Percentiles rank a stretch among this genome's conserved stretches.
Conservation (phyloP, 1,284 basidiomycete genomes). For the Athelia psychrophila region DNA sequence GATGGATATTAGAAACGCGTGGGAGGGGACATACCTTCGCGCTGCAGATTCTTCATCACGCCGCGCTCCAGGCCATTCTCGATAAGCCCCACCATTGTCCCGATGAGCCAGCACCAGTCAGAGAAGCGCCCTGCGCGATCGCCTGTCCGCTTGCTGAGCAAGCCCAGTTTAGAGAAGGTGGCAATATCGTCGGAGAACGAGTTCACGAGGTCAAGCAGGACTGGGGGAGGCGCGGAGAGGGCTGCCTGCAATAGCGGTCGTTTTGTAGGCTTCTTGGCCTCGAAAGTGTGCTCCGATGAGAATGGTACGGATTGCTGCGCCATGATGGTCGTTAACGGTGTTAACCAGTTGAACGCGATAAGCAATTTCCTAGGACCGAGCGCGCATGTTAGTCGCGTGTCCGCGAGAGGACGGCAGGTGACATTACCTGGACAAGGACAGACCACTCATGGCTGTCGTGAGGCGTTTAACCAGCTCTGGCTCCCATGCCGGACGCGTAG, state of each 20-base stretch:
- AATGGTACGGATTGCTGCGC: constrained; percentile 62
- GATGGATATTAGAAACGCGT: not conserved
- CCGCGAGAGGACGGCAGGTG: not conserved
- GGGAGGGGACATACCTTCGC: constrained; percentile 46
- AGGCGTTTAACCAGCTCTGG: constrained; percentile 55
- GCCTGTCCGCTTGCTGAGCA: constrained; percentile 61
- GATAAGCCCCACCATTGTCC: constrained; percentile 73
- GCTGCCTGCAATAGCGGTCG: constrained; percentile 66
- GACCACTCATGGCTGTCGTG: constrained; percentile 54
- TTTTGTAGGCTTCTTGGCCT: constrained; percentile 29
- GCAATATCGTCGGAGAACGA: constrained; percentile 73
- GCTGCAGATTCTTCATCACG: constrained; percentile 59
- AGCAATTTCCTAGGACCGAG: constrained; percentile 62
- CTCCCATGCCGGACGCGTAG: constrained; percentile 49
- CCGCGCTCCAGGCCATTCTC: constrained; percentile 76
- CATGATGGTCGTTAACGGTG: constrained; percentile 64
- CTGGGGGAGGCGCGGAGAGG: constrained; percentile 76
- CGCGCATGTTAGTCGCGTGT: constrained; percentile 5
- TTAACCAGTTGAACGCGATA: constrained; percentile 79
- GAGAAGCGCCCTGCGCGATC: constrained; percentile 68
- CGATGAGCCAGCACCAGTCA: constrained; percentile 80
- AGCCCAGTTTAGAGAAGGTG: constrained; percentile 67
- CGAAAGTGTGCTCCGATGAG: constrained; percentile 37
- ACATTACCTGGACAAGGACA: constrained; percentile 68
- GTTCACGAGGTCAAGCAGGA: constrained; percentile 74